Evolutionary conservation across 176 grass and related monocot genomes (phyloP), one percentile per base, ranked within the genome.

Genomic region (Oryza officinalis): DNA sequence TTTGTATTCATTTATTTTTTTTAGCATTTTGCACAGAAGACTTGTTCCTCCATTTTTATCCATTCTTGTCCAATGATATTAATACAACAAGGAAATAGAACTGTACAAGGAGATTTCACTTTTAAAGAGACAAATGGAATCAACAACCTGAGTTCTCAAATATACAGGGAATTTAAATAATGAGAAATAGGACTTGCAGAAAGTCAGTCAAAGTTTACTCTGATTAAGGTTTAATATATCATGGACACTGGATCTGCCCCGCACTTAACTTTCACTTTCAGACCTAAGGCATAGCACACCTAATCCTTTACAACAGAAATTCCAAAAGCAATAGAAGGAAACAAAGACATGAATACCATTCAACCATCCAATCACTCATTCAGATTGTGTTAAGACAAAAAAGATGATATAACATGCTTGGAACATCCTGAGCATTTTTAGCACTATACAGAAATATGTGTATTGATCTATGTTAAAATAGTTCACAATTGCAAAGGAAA

Each of bases 1-100:
- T 3, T 33, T 31, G 43, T 14, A 86, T 57, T 88, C 41, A 87
- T 72, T 72, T 26, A 3, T 69, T 28, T n/a, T 14, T 14, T 27
- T 35, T 76, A 22, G 22, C 10, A 76, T 4, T 43, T 43, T 13
- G 1, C 15, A 76, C 11, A n/a, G 63, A 68, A 25, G 28, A 79
- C 44, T 4, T 20, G 74, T 68, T 79, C 46, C 5, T 80, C 18
- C 10, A 67, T 37, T 80, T 80, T 54, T 52, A 66, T 76, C 10
- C 28, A 38, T 63, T 64, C 37, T 72, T 72, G 3, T 44, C 45
- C 33, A 46, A 43, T 31, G 32, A 45, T 80, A 3, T 72, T 22
- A 59, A 67, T 45, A 3, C 40, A 33, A 46, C 64, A 88, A 43
- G 20, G 28, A 83, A 74, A 79, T 44, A 74, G 13, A 83, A 78